Conservation (phyloP, 2,329 filamentous ascomycete genomes). For the Corinectria fuckeliana region DNA sequence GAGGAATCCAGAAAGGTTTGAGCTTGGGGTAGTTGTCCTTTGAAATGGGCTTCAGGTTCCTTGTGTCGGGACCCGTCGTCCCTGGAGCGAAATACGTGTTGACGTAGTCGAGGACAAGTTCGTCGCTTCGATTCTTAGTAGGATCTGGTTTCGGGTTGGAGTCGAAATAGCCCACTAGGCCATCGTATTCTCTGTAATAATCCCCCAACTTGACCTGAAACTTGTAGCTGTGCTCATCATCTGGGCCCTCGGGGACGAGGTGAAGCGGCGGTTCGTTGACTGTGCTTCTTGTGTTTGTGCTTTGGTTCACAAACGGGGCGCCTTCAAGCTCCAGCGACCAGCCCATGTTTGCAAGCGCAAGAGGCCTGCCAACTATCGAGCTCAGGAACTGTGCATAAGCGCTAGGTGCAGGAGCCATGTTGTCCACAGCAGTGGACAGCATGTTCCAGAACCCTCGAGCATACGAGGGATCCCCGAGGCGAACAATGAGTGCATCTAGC, state of each 20-base stretch:
- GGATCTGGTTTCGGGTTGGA: too few species aligned
- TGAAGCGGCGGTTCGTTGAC: too few species aligned
- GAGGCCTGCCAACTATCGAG: slow-evolving; percentile 48
- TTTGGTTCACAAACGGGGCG: neutral
- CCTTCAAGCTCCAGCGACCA: slow-evolving; percentile 46
- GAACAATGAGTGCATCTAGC: slow-evolving; percentile 31
- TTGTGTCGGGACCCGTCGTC: too few species aligned
- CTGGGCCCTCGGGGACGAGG: too few species aligned
- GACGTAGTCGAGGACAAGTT: neutral
- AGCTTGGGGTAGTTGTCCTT: neutral
- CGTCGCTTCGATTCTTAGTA: neutral
- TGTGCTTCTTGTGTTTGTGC: too few species aligned
- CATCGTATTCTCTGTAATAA: neutral
- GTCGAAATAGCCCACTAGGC: neutral
- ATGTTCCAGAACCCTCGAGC: too few species aligned
- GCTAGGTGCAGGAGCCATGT: slow-evolving; percentile 39
- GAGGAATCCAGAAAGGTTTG: neutral
- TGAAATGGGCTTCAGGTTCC: neutral
- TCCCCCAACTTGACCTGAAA: neutral
- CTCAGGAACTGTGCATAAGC: slow-evolving; percentile 46
- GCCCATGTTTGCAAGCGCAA: slow-evolving; percentile 51
- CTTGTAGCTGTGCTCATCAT: neutral
- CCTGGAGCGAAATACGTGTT: neutral
- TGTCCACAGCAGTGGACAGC: too few species aligned
- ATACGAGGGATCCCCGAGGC: too few species aligned